Conservation (phyloP, 2,329 filamentous ascomycete species). For the Verticillium nubilum region DNA sequence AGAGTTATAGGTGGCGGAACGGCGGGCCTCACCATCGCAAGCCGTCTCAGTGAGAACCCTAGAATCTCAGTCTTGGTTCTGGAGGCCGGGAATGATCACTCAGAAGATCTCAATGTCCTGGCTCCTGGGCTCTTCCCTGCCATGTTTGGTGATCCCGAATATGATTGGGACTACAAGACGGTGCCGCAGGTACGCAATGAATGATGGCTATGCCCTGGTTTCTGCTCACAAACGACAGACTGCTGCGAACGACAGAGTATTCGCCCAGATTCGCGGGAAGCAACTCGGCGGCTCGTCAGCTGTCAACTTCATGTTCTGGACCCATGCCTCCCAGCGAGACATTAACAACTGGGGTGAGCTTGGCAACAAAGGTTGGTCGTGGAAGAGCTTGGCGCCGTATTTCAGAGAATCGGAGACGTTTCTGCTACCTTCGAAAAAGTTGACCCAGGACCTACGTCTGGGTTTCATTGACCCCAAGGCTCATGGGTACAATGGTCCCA, state of each 20-base stretch:
- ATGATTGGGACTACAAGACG: constrained; percentile 17
- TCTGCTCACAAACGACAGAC: neutral
- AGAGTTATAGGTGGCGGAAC: constrained; percentile 31
- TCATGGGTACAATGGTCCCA: constrained; percentile 3
- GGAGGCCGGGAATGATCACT: constrained; percentile 13
- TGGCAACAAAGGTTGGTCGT: constrained; percentile 55
- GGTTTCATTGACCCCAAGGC: constrained; percentile 1
- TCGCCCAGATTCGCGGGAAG: constrained; percentile 11
- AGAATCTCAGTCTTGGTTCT: constrained; percentile 5
- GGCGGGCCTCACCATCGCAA: constrained; percentile 27
- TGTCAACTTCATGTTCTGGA: constrained; percentile 54
- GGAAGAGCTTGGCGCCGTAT: constrained; percentile 29
- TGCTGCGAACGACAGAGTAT: constrained; percentile 3
- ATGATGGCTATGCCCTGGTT: neutral
- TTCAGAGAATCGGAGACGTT: constrained; percentile 13
- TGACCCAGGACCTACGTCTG: neutral
- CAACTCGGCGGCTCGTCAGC: constrained; percentile 56
- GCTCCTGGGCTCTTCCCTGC: constrained; percentile 11
- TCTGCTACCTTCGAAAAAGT: constrained; percentile 1
- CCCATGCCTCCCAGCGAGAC: constrained; percentile 38
- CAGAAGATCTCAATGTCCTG: constrained; percentile 9
- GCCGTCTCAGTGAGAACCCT: constrained; percentile 19
- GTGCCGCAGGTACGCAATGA: constrained; percentile 10
- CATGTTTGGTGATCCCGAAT: constrained; percentile 14
- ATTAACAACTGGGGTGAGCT: constrained; percentile 53